phyloP scores from a whole-genome alignment of 202 grass and related monocot genomes.

The Schoenoplectus triqueter region DNA sequence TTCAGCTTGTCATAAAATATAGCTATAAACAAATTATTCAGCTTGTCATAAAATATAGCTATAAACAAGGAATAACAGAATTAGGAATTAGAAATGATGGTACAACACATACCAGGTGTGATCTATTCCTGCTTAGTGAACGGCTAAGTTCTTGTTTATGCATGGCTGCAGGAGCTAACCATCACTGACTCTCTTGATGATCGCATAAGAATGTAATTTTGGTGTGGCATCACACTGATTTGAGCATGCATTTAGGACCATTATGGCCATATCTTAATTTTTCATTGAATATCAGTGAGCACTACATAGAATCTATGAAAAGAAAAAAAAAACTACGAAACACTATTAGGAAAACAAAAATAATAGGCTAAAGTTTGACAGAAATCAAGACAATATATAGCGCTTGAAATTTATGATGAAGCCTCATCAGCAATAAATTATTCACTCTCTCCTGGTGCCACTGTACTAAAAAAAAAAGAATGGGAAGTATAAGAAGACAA shows the following conservation, averaged over 20 bases:
- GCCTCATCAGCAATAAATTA: neutral
- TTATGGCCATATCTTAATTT: neutral
- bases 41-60: neutral
- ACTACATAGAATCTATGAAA: neutral
- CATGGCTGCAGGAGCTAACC: neutral
- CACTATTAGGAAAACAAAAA: neutral
- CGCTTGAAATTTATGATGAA: neutral
- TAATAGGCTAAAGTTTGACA: neutral
- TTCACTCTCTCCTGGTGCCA: neutral
- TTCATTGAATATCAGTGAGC: slow-evolving; percentile 2
- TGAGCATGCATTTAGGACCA: too few species aligned
- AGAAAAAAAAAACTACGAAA: too few species aligned
- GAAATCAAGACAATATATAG: neutral
- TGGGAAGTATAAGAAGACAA: neutral
- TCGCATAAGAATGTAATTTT: neutral
- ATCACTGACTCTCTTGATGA: neutral
- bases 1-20: neutral
- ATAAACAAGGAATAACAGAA: neutral
- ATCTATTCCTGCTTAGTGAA: neutral
- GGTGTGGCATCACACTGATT: neutral
- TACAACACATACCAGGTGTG: neutral
- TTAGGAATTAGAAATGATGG: neutral
- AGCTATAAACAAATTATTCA: neutral
- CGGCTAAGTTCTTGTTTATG: neutral
- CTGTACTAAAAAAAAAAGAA: neutral